These are phyloP conservation scores for Rhynchospora tenuis DNA, from an alignment of 176 grass and related monocot species.

Conservation along the genomic window DNA sequence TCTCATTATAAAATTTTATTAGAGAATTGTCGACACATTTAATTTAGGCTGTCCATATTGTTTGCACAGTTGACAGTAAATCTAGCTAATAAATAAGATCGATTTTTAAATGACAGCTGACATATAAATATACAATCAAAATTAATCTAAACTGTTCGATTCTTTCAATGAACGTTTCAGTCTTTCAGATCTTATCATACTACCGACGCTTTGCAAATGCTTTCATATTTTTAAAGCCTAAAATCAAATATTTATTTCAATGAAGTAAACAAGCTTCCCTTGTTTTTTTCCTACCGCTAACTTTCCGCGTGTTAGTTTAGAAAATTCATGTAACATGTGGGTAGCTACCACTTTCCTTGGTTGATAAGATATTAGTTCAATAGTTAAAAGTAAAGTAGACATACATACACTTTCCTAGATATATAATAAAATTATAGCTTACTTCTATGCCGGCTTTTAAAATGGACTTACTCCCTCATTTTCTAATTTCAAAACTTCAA, in stretches of 20 bases:
- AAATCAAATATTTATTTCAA: background rate
- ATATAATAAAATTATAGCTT: background rate
- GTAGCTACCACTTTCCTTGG: background rate
- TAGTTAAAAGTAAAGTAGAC: background rate
- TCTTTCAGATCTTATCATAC: too few species aligned
- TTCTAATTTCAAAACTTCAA: background rate
- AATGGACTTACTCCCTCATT: background rate
- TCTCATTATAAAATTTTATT: too few species aligned
- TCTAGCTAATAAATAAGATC: too few species aligned
- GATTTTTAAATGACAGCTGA: too few species aligned
- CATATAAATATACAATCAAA: too few species aligned
- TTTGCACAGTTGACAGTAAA: too few species aligned
- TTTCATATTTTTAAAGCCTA: too few species aligned
- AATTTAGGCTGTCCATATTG: too few species aligned
- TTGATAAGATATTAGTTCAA: conserved; percentile 4
- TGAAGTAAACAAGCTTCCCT: background rate
- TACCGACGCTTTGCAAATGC: too few species aligned
- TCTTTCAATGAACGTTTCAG: too few species aligned
- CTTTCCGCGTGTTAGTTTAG: conserved; percentile 11
- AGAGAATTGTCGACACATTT: too few species aligned
- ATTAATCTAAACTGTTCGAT: too few species aligned
- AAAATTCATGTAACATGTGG: background rate
- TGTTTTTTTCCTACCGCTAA: background rate
- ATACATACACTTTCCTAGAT: background rate
- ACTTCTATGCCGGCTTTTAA: background rate